A percentile compares a stretch with the other conserved stretches of the same genome.
phyloP scores from a whole-genome alignment of 306 rosid species.

The Cicer yamashitae region DNA sequence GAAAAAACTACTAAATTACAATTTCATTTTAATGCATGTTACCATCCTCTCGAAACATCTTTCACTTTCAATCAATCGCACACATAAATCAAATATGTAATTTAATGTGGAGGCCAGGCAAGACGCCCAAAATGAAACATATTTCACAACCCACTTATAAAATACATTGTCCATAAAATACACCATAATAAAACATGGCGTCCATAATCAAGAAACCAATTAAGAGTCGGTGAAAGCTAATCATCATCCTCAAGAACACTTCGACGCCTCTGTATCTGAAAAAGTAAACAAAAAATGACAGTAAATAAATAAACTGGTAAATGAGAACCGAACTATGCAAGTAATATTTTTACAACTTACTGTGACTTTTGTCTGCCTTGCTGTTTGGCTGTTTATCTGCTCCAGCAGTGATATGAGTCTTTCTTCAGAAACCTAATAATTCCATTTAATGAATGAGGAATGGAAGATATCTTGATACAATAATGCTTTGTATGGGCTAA shows the following conservation, averaged over 20 bases:
- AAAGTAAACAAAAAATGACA: conserved; percentile 5
- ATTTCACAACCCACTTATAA: conserved; percentile 42
- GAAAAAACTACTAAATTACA: not conserved
- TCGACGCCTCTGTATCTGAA: conserved; percentile 97
- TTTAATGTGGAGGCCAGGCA: conserved; percentile 26
- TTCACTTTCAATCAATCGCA: not conserved
- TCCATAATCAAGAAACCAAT: conserved; percentile 19
- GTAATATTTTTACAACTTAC: conserved; percentile 56
- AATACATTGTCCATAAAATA: conserved; percentile 31
- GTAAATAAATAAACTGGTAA: not conserved
- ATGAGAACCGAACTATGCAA: not conserved
- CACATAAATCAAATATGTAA: conserved; percentile 18
- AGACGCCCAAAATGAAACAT: conserved; percentile 34
- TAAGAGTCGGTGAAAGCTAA: conserved; percentile 48
- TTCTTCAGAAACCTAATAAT: conserved; percentile 86
- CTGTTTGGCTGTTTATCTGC: conserved; percentile 91
- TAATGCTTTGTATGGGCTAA: conserved; percentile 5
- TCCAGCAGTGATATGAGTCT: conserved; percentile 91
- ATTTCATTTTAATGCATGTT: not conserved
- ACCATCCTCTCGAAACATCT: not conserved
- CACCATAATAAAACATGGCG: conserved; percentile 35
- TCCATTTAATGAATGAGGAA: conserved; percentile 27
- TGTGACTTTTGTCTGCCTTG: conserved; percentile 91
- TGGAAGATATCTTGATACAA: conserved; percentile 15
- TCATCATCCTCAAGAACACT: conserved; percentile 96